These are phyloP conservation scores for Aureobasidium zeae DNA, from an alignment of 2,329 filamentous ascomycete genomes.

Conservation along the genomic window DNA sequence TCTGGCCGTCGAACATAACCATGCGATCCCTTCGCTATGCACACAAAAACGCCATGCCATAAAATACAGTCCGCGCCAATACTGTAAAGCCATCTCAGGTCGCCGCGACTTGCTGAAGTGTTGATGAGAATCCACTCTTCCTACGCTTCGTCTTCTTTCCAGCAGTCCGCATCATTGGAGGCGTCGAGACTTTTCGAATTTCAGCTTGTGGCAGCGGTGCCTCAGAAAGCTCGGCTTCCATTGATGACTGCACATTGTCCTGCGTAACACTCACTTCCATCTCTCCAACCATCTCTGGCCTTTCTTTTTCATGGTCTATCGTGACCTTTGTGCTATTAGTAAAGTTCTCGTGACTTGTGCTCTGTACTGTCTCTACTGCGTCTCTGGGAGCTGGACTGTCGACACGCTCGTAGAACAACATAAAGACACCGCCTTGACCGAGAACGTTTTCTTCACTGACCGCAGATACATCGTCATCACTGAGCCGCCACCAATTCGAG, in stretches of 20 bases:
- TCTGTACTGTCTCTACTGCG: too few relatives aligned
- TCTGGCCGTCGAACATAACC: background rate
- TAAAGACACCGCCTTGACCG: constrained; percentile 75
- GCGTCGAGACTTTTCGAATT: constrained; percentile 1
- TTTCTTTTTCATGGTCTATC: too few relatives aligned
- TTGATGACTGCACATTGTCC: background rate
- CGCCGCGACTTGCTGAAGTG: constrained; percentile 8
- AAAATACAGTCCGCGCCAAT: background rate
- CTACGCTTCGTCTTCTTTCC: constrained; percentile 2
- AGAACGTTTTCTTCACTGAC: constrained; percentile 67
- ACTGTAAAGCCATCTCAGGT: background rate
- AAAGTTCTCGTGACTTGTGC: too few relatives aligned
- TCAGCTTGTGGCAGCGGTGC: background rate
- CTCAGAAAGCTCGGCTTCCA: background rate
- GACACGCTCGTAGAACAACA: constrained; percentile 83
- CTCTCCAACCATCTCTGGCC: background rate
- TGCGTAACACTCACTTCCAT: background rate
- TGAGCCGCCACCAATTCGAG: constrained; percentile 78
- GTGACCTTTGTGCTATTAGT: too few relatives aligned
- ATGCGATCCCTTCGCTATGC: background rate
- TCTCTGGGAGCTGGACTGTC: background rate
- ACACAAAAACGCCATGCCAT: constrained; percentile 12
- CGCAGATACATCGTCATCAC: constrained; percentile 72
- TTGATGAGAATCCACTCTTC: background rate
- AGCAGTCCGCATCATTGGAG: constrained; percentile 10